Evolutionary conservation across 2,329 filamentous ascomycete genomes (phyloP), one percentile per base, ranked within the genome.

Genomic region (Venturia nashicola): DNA sequence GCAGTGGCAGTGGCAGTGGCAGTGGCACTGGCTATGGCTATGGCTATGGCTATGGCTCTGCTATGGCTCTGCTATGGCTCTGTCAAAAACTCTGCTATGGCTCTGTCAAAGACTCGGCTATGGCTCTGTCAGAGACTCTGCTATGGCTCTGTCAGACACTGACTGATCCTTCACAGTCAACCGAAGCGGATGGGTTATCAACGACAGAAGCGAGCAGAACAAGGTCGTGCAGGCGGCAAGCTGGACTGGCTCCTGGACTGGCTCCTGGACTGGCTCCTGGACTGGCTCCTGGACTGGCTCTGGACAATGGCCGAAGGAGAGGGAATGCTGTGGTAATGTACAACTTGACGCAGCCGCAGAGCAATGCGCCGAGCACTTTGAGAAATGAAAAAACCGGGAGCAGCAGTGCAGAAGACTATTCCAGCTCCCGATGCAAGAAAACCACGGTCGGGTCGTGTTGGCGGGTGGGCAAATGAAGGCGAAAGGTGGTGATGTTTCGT

Each of bases 351-450:
- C 39, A 44, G 46, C 43, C 43, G 59, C 59, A 62, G 36, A 2
- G 32, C 16, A 27, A 59, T 23, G 46, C 46, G 59, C 59, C 18
- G 63, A 40, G 59, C 43, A 61, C 20, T 51, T 55, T 42, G 43
- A 36, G 23, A 65, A 65, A 14, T 14, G 18, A 5, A 55, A 57
- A 42, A 54, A 39, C 63, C 59, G 9, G 44, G 48, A 59, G n/a
- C 32, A 20, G 34, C 20, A 46, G 11, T 36, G 44, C 20, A 44
- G 27, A 43, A 55, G 63, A 18, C 39, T 55, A 40, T 55, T 61
- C 42, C 63, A 65, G 63, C 63, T 65, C 42, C 27, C 44, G 46
- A 16, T 44, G 32, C 39, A 55, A 61, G 32, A 61, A 65, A 61
- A 36, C 59, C 20, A 44, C 59, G 43, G 48, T 55, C 40, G 44